These are phyloP conservation scores for Serendipita sp. DNA, from an alignment of 768 basidiomycete genomes.

Conservation along the genomic window DNA sequence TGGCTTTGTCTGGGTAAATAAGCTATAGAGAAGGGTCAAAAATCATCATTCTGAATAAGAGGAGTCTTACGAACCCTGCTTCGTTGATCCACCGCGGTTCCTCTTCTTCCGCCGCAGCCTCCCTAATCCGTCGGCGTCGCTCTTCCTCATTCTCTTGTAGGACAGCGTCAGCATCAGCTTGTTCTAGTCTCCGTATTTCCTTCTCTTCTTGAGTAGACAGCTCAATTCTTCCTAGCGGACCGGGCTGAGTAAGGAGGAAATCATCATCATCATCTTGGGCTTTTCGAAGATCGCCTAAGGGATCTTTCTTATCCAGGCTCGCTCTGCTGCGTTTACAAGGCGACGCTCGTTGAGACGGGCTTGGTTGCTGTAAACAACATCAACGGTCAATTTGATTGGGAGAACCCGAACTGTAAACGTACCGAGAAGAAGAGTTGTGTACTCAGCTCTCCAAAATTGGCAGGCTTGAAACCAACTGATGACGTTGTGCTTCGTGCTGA, in stretches of 20 bases:
- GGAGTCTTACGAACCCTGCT: neutral
- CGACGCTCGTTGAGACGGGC: neutral
- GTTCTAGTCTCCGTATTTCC: neutral
- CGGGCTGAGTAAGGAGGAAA: neutral
- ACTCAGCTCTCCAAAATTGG: neutral
- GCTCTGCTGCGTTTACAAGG: neutral
- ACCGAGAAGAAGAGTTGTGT: neutral
- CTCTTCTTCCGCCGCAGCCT: neutral
- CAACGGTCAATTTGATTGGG: neutral
- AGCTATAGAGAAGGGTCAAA: neutral
- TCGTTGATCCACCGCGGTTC: slow-evolving; percentile 5
- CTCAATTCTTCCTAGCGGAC: neutral
- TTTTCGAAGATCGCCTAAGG: neutral
- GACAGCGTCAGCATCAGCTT: neutral
- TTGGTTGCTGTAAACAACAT: neutral
- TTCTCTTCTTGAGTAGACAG: neutral
- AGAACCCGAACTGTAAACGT: neutral
- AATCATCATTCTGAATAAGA: neutral
- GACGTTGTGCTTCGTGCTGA: neutral
- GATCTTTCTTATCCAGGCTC: slow-evolving; percentile 1
- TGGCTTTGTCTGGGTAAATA: slow-evolving; percentile 5
- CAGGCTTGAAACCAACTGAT: neutral
- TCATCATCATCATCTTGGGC: neutral
- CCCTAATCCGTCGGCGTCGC: neutral
- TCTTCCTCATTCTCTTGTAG: slow-evolving; percentile 1